These are phyloP conservation scores for Yamadazyma atmosphaerica DNA, from an alignment of 1,139 yeast genomes.

Conservation along the genomic window DNA sequence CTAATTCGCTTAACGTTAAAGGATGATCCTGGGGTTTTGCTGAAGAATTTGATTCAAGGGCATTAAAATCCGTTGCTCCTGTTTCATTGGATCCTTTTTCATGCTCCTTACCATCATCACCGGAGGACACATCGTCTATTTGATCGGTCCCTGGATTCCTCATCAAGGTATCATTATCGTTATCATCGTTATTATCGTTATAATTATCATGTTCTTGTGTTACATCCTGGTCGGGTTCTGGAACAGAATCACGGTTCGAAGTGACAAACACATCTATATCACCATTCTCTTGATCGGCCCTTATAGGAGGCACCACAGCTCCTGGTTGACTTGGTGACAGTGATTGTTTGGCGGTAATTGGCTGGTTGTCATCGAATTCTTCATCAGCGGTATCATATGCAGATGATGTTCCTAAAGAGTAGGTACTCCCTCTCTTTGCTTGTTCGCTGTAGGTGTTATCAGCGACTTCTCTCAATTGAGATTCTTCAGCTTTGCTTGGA, in stretches of 20 bases:
- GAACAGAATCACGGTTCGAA: background rate
- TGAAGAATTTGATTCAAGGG: background rate
- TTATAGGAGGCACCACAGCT: background rate
- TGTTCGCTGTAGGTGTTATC: slow-evolving; percentile 9
- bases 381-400: slow-evolving; percentile 44
- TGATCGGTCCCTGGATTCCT: background rate
- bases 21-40: slow-evolving; percentile 16
- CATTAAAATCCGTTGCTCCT: background rate
- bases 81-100: background rate
- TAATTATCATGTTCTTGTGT: background rate
- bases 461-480: slow-evolving; percentile 37
- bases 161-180: background rate
- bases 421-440: slow-evolving; percentile 16
- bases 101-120: background rate
- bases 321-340: background rate
- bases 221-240: background rate
- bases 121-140: background rate
- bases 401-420: slow-evolving; percentile 21
- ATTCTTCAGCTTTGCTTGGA: slow-evolving; percentile 38
- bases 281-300: background rate
- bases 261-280: background rate
- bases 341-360: background rate
- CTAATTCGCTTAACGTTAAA: slow-evolving; percentile 32
- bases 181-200: background rate
- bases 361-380: slow-evolving; percentile 8